phyloP scores from a whole-genome alignment of 2,329 filamentous ascomycete species.

The Westerdykella ornata region DNA sequence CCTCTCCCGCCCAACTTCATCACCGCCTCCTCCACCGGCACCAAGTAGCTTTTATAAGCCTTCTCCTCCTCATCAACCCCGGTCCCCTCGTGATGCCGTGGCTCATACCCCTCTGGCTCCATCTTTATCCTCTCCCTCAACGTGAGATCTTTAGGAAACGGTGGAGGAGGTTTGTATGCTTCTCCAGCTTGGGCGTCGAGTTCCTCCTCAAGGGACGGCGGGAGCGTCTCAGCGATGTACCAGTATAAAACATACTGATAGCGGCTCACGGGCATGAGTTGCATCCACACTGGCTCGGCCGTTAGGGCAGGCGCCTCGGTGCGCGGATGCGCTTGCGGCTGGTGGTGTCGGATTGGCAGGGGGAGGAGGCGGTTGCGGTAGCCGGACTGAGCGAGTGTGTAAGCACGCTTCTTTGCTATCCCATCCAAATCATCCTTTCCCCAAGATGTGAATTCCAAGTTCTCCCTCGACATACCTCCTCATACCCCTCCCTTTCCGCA shows the following conservation, averaged over 20 bases:
- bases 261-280: slow-evolving; percentile 36
- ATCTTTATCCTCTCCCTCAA: slow-evolving; percentile 35
- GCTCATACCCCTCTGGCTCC: slow-evolving; percentile 42
- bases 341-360: slow-evolving; percentile 40
- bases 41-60: slow-evolving; percentile 39
- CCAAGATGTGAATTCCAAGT: not conserved
- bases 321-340: slow-evolving; percentile 37
- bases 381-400: slow-evolving; percentile 33
- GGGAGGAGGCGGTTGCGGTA: slow-evolving; percentile 47
- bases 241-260: slow-evolving; percentile 44
- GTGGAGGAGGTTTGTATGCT: slow-evolving; percentile 35
- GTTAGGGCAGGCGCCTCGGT: slow-evolving; percentile 20
- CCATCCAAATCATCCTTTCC: not conserved
- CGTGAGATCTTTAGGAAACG: slow-evolving; percentile 33
- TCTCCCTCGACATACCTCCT: slow-evolving; percentile 36
- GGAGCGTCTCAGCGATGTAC: slow-evolving; percentile 45
- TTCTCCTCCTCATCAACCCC: slow-evolving; percentile 45
- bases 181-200: slow-evolving; percentile 17
- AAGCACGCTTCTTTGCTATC: not conserved
- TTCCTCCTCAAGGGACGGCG: slow-evolving; percentile 31
- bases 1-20: slow-evolving; percentile 34
- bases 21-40: slow-evolving; percentile 41
- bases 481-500: slow-evolving; percentile 46
- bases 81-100: slow-evolving; percentile 42
- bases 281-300: slow-evolving; percentile 44